A percentile compares a stretch with the other conserved stretches of the same genome.
These are phyloP conservation scores for Fomitopsis pinicola DNA, from an alignment of 1,284 basidiomycete species.

Conservation along the genomic window DNA sequence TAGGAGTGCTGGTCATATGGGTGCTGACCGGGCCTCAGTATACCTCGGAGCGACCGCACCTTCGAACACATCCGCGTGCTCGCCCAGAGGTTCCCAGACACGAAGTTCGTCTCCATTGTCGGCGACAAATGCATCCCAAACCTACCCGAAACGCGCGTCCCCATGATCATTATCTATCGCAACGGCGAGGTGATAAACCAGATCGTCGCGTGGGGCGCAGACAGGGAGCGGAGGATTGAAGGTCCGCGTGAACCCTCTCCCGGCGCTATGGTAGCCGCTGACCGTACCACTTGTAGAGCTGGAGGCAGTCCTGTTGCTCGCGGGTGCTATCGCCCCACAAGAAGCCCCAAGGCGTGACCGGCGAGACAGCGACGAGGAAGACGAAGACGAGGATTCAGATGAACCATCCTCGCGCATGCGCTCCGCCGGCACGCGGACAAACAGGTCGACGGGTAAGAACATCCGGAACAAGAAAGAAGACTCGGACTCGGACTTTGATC, in stretches of 20 bases:
- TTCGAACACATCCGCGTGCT: conserved; percentile 70
- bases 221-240: conserved; percentile 74
- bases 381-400: conserved; percentile 34
- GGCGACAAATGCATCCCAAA: conserved; percentile 96
- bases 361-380: conserved; percentile 33
- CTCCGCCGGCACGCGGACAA: conserved; percentile 54
- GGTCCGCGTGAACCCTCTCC: conserved; percentile 42
- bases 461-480: conserved; percentile 48
- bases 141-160: conserved; percentile 88
- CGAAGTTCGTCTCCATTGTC: conserved; percentile 95
- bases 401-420: conserved; percentile 44
- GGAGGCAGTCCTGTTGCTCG: conserved; percentile 59
- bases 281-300: conserved; percentile 45
- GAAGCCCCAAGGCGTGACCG: conserved; percentile 33
- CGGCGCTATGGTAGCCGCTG: background rate
- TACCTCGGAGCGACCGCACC: conserved; percentile 77
- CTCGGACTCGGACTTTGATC: conserved; percentile 69
- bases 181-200: conserved; percentile 89
- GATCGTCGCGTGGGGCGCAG: conserved; percentile 77
- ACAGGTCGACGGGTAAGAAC: conserved; percentile 50
- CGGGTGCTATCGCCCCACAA: conserved; percentile 55
- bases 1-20: too few species aligned
- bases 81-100: conserved; percentile 80
- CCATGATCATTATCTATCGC: conserved; percentile 91
- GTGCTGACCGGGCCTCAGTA: conserved; percentile 37